Evolutionary conservation across 2,329 filamentous ascomycete species (phyloP), one percentile per base, ranked within the genome.

Genomic region (Neophaeococcomyces aloes): DNA sequence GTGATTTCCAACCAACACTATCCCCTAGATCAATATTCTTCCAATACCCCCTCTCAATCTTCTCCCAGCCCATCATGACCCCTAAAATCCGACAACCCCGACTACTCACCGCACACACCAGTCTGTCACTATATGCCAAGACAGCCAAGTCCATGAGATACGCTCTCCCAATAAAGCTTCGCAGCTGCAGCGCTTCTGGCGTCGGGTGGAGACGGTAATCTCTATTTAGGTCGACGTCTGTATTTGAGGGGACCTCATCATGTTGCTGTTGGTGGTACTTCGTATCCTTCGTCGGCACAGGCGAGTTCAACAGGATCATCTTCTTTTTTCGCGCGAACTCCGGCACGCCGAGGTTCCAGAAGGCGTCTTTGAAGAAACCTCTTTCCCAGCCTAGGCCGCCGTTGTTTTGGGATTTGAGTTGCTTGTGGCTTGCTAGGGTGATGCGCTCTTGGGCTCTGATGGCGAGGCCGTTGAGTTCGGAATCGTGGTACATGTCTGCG

Each of bases 51-150:
- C 70, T 61, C 27, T 67, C 67, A 48, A 86, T 71, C 23, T 69
- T 71, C 29, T 88, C 81, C 83, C 84, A 88, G 0, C 86, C 86
- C 78, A 91, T 78, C 80, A 93, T 87, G 31, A 94, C 84, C 2
- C 76, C 86, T 49, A 93, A 60, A 42, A 93, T 56, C 17, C 84
- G 74, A 60, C 86, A 94, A 3, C 60, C 68, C 13, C 64, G 60
- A 49, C 58, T 61, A 53, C 81, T 85, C 18, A 88, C 80, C 2
- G 79, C 83, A 57, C 86, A 94, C 1, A 94, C 73, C 6, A 91
- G 71, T 10, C 69, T 72, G 59, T 91, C 85, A 13, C 76, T 74
- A 21, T 73, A 69, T 0, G 79, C 76, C 34, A 93, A 66, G 18
- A 93, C 81, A 1, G 81, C 78, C 44, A 93, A 64, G 62, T 94